Evolutionary conservation across 495 filamentous ascomycete species (phyloP).

Genomic region (Cercophora samala): DNA sequence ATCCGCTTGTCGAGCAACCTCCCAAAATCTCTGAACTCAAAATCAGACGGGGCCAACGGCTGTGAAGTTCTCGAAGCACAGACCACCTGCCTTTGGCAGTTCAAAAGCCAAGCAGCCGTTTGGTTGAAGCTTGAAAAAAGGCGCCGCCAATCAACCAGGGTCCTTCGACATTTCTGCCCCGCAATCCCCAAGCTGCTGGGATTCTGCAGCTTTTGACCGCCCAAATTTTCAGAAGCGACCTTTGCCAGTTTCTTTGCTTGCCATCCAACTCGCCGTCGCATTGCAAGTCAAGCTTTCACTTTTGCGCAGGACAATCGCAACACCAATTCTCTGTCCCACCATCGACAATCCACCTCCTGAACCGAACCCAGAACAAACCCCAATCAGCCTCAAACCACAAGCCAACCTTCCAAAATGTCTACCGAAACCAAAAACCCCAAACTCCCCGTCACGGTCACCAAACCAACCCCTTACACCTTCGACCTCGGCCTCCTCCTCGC

Average conservation of each 20-base stretch:
- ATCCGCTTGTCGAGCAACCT: conserved; percentile 12
- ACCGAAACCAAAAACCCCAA: conserved; percentile 33
- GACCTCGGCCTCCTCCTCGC: conserved; percentile 83
- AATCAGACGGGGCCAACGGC: conserved; percentile 6
- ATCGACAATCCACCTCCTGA: not conserved
- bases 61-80: conserved; percentile 18
- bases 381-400: too few species aligned
- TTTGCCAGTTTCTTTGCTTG: conserved; percentile 9
- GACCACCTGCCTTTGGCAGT: conserved; percentile 2
- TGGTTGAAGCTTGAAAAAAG: not conserved
- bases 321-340: not conserved
- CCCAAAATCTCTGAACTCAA: conserved; percentile 23
- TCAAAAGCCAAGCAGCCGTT: conserved; percentile 5
- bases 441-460: conserved; percentile 63
- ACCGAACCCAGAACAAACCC: not conserved
- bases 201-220: conserved; percentile 30
- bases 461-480: conserved; percentile 87
- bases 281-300: not conserved
- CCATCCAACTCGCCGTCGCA: not conserved
- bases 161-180: conserved; percentile 3
- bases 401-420: too few species aligned
- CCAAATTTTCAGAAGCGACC: conserved; percentile 30
- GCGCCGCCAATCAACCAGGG: conserved; percentile 17
- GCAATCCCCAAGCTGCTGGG: conserved; percentile 4
- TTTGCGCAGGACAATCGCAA: conserved; percentile 8